Percentiles rank a stretch among this genome's conserved stretches.
These are phyloP conservation scores for Pelargonium australe DNA, from an alignment of 441 rosid genomes.

Conservation along the genomic window DNA sequence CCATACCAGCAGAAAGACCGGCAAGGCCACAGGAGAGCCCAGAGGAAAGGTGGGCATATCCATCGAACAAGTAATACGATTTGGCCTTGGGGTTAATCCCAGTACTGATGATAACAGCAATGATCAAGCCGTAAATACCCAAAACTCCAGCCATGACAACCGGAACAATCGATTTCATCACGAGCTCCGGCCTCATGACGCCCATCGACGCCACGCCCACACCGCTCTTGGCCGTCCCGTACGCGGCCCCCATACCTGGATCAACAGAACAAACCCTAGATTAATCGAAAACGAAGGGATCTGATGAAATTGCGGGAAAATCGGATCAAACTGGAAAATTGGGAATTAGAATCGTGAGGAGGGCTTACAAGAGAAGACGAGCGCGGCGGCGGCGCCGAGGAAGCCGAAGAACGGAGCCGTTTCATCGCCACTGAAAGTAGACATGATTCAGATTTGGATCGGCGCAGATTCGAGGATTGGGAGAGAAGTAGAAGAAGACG, in stretches of 20 bases:
- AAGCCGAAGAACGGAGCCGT: conserved; percentile 65
- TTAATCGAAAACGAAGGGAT: no score
- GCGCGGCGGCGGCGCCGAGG: conserved; percentile 38
- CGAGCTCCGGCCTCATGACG: conserved; percentile 60
- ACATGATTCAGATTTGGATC: neutral
- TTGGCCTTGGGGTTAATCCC: conserved; percentile 45
- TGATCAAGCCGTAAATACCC: conserved; percentile 59
- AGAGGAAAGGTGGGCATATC: no score
- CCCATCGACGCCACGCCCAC: conserved; percentile 71
- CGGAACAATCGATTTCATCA: conserved; percentile 61
- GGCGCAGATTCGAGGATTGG: neutral
- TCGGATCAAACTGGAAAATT: no score
- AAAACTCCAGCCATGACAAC: conserved; percentile 68
- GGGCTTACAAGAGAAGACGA: conserved; percentile 62
- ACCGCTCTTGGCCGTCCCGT: neutral
- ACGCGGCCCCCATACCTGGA: no score
- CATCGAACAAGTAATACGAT: conserved; percentile 16
- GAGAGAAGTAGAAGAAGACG: neutral
- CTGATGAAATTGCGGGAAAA: no score
- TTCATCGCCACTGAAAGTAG: conserved; percentile 70
- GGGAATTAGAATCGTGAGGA: neutral
- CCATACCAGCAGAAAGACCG: no score
- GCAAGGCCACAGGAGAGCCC: no score
- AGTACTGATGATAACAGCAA: conserved; percentile 59
- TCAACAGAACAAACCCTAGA: no score